Evolutionary conservation across 2,329 filamentous ascomycete genomes (phyloP).

Genomic region (Beauveria asiatica): DNA sequence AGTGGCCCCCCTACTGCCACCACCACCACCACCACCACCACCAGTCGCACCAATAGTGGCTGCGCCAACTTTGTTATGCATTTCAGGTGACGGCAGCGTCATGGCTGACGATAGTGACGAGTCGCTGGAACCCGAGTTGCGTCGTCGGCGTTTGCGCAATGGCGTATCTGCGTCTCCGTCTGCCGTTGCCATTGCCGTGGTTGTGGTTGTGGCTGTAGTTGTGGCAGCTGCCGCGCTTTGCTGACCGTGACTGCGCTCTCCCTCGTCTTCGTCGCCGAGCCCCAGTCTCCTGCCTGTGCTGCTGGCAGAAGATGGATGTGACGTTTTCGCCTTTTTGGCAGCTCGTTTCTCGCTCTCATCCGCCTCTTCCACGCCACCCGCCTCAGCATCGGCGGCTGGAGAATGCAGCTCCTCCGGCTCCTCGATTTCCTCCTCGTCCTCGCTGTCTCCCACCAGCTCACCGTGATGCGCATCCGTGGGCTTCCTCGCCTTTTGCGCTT

Average conservation of each 20-base stretch:
- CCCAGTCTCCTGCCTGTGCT: not conserved
- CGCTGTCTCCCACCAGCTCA: constrained; percentile 35
- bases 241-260: constrained; percentile 1
- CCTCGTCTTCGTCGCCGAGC: not conserved
- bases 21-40: not conserved
- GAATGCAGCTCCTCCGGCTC: constrained; percentile 15
- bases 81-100: constrained; percentile 32
- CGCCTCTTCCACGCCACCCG: not conserved
- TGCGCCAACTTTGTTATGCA: constrained; percentile 5
- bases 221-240: constrained; percentile 1
- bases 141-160: constrained; percentile 26
- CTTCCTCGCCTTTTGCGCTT: constrained; percentile 35
- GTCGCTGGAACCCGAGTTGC: constrained; percentile 32
- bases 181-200: constrained; percentile 3
- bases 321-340: constrained; percentile 29
- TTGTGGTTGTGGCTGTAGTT: not conserved
- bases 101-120: constrained; percentile 33
- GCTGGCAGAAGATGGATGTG: constrained; percentile 11
- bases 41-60: not conserved
- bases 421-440: constrained; percentile 20
- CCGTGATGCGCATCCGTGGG: constrained; percentile 36
- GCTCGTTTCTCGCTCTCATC: constrained; percentile 19
- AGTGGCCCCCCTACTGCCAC: constrained; percentile 5
- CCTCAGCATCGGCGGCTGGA: not conserved
- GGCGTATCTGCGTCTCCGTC: constrained; percentile 25